Percentiles rank a stretch among this genome's conserved stretches.
phyloP scores from a whole-genome alignment of 208 protist genomes.

The Trypanosoma vivax region DNA sequence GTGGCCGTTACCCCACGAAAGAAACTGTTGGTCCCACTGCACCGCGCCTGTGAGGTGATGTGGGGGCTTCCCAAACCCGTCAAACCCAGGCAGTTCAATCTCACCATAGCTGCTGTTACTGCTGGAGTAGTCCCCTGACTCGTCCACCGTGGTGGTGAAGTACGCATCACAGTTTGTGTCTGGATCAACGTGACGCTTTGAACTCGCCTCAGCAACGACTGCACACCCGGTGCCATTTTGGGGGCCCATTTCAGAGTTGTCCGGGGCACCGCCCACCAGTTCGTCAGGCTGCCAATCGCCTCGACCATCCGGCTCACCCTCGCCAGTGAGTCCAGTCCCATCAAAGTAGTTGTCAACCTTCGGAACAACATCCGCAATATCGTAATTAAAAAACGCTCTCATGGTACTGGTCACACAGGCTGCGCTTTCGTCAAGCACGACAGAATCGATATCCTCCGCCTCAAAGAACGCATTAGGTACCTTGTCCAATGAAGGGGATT shows the following conservation, averaged over 20 bases:
- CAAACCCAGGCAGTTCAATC: conserved; percentile 12
- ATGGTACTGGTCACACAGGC: conserved; percentile 37
- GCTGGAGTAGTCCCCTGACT: not conserved
- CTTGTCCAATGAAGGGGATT: no score
- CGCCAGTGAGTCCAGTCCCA: not conserved
- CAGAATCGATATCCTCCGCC: conserved; percentile 26
- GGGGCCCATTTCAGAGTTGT: no score
- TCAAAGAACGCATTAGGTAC: no score
- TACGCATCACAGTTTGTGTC: not conserved
- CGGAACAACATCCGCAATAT: conserved; percentile 25
- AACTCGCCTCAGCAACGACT: no score
- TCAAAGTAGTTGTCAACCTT: conserved; percentile 48
- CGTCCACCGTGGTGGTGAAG: not conserved
- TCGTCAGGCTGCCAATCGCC: no score
- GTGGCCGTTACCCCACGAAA: not conserved
- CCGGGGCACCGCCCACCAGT: no score
- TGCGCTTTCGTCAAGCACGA: conserved; percentile 17
- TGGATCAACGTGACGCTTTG: not conserved
- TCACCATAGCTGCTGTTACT: conserved; percentile 2
- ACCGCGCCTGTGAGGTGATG: not conserved
- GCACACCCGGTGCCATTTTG: no score
- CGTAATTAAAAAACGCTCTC: conserved; percentile 32
- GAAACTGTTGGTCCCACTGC: not conserved
- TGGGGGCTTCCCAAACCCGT: not conserved
- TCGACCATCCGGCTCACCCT: no score